Evolutionary conservation across 2,329 filamentous ascomycete species (phyloP).

Genomic region (Fusarium sp.): DNA sequence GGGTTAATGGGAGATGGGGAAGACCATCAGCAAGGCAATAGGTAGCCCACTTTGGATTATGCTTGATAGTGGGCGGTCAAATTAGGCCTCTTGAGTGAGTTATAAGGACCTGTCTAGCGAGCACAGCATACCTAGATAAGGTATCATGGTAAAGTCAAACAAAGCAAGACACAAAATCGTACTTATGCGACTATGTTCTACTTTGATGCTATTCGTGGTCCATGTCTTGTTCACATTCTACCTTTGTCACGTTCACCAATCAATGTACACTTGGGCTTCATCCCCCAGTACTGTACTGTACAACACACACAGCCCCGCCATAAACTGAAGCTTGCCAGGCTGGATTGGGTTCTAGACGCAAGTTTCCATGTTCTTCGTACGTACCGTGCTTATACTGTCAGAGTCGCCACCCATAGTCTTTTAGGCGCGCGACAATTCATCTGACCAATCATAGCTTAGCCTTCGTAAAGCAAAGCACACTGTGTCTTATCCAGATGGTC

Average conservation of each 20-base stretch:
- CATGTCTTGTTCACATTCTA: not conserved
- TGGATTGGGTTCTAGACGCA: conserved; percentile 16
- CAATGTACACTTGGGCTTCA: conserved; percentile 3
- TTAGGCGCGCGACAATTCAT: not conserved
- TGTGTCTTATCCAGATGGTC: conserved; percentile 12
- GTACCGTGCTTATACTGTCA: conserved; percentile 29
- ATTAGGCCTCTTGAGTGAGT: conserved; percentile 24
- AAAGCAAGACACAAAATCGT: not conserved
- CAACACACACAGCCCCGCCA: conserved; percentile 23
- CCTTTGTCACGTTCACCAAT: not conserved
- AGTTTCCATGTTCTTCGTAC: not conserved
- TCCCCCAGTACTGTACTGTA: not conserved
- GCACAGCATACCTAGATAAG: not conserved
- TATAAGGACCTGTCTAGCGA: conserved; percentile 4
- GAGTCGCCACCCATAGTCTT: conserved; percentile 1
- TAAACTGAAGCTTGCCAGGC: conserved; percentile 1
- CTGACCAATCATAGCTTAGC: conserved; percentile 16
- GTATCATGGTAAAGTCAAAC: not conserved
- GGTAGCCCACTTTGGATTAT: conserved; percentile 29
- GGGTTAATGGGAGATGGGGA: conserved; percentile 29
- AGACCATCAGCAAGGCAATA: conserved; percentile 1
- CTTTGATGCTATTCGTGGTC: not conserved
- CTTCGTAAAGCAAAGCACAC: conserved; percentile 3
- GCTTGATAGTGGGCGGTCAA: conserved; percentile 12
- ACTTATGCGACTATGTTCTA: conserved; percentile 1